Evolutionary conservation across 2,329 filamentous ascomycete species (phyloP).

Genomic region (Paraphaeosphaeria sporulosa): DNA sequence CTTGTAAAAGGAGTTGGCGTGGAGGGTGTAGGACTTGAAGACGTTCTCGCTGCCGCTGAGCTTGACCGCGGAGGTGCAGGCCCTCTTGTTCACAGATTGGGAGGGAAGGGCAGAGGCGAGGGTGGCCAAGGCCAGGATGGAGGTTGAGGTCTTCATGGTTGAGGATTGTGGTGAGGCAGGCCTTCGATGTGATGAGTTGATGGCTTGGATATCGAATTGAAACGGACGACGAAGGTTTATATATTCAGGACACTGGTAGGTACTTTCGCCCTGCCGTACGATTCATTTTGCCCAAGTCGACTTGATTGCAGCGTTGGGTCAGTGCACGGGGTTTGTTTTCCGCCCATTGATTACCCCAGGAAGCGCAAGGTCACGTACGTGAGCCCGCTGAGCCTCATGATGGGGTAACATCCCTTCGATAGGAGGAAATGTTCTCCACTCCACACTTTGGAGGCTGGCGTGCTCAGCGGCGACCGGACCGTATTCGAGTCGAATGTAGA

Average conservation of each 20-base stretch:
- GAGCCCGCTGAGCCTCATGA: conserved; percentile 6
- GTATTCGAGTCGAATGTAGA: conserved; percentile 3
- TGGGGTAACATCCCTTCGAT: background rate
- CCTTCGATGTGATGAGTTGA: background rate
- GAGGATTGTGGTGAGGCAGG: background rate
- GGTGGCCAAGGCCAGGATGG: conserved; percentile 13
- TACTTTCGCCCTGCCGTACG: background rate
- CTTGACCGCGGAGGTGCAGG: conserved; percentile 8
- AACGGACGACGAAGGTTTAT: background rate
- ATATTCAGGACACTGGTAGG: conserved; percentile 2
- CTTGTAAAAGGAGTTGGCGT: conserved; percentile 14
- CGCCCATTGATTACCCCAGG: conserved; percentile 2
- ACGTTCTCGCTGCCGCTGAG: conserved; percentile 13
- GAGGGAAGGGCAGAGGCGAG: conserved; percentile 10
- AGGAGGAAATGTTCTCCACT: conserved; percentile 1
- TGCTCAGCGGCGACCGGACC: conserved; percentile 8
- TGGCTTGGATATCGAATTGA: background rate
- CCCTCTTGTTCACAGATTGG: conserved; percentile 2
- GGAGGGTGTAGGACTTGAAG: conserved; percentile 14
- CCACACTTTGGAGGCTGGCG: background rate
- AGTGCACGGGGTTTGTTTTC: background rate
- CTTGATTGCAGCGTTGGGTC: conserved; percentile 9
- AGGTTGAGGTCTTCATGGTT: conserved; percentile 14
- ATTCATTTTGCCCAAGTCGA: conserved; percentile 1
- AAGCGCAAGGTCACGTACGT: conserved; percentile 2